A percentile compares a stretch with the other conserved stretches of the same genome.
phyloP scores from a whole-genome alignment of 2,329 filamentous ascomycete species.

The Monosporascus sp. region DNA sequence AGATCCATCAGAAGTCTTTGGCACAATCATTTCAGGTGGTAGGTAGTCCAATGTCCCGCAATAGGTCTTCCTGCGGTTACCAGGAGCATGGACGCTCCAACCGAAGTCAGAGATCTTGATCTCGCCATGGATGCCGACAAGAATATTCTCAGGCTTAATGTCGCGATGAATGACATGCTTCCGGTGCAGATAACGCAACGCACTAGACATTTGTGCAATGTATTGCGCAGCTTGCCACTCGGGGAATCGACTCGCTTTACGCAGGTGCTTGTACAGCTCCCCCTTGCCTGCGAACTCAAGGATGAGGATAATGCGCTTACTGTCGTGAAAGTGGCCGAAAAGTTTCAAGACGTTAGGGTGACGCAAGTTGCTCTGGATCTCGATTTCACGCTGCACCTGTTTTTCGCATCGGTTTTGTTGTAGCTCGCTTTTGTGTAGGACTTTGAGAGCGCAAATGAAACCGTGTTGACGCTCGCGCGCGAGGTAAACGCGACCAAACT shows the following conservation, averaged over 20 bases:
- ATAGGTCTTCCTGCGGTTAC: conserved; percentile 89
- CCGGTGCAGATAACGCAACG: conserved; percentile 84
- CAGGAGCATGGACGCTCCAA: conserved; percentile 96
- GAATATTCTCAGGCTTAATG: conserved; percentile 96
- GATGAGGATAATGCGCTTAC: conserved; percentile 81
- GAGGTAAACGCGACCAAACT: conserved; percentile 82
- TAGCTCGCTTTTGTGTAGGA: conserved; percentile 78
- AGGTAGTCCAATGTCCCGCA: conserved; percentile 98
- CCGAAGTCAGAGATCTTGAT: conserved; percentile 99
- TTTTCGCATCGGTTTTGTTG: conserved; percentile 76
- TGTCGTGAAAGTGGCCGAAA: conserved; percentile 86
- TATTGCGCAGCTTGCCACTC: conserved; percentile 86
- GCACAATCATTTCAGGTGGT: conserved; percentile 94
- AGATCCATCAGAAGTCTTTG: conserved; percentile 74
- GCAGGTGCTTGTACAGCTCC: conserved; percentile 82
- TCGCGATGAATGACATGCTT: conserved; percentile 97
- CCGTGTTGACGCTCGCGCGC: conserved; percentile 73
- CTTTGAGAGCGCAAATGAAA: conserved; percentile 83
- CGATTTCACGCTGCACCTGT: conserved; percentile 81
- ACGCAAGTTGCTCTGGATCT: conserved; percentile 82
- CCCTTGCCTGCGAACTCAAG: conserved; percentile 82
- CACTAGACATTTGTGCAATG: conserved; percentile 83
- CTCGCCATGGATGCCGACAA: conserved; percentile 93
- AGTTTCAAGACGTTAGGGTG: conserved; percentile 82
- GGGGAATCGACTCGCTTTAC: conserved; percentile 72